Evolutionary conservation across 768 basidiomycete species (phyloP), one percentile per base, ranked within the genome.

Genomic region (Holtermannia corniformis): DNA sequence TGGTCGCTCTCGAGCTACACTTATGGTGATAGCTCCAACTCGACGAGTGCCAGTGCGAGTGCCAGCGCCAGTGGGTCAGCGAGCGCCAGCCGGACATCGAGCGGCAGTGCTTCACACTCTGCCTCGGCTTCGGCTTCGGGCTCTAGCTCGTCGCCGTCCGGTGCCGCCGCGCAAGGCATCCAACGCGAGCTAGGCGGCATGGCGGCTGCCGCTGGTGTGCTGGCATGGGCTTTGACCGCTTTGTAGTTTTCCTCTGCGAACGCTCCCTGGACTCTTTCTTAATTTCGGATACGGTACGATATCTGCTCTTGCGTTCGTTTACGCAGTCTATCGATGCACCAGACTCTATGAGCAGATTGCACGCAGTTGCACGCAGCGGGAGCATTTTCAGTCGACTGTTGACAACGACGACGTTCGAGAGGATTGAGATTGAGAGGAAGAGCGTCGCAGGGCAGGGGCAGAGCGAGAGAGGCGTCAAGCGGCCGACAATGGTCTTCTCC

Each of bases 1-100:
- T 74, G 73, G 73, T 57, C 59, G 22, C 70, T 71, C 57, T 57
- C 72, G 47, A 60, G 57, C 41, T 74, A 72, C 52, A 52, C 65
- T 3, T 48, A 70, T 12, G 40, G 62, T 24, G 68, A 67, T 4
- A 49, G 45, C 10, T 24, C 52, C 11, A 52, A 44, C 4, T 37
- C 44, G 12, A 44, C n/a, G 1, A 43, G n/a, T 14, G 28, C 50
- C 2, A 41, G 16, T 32, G 26, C 41, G 7, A 44, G 22, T 32
- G 48, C 47, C 5, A 43, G 47, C 13, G 22, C 41, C 7, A 44
- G 50, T 13, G 51, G 51, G 2, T 28, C 40, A 11, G 47, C 54
- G 1, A 50, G 54, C 2, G 26, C 28, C 21, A 54, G 10, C 10
- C n/a, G n/a, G n/a, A 16, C 32, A 37, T 37, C 32, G 16, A 37